Percentiles rank a stretch among this genome's conserved stretches.
Evolutionary conservation across 257 asterid species (phyloP).

Genomic region (Echium plantagineum): DNA sequence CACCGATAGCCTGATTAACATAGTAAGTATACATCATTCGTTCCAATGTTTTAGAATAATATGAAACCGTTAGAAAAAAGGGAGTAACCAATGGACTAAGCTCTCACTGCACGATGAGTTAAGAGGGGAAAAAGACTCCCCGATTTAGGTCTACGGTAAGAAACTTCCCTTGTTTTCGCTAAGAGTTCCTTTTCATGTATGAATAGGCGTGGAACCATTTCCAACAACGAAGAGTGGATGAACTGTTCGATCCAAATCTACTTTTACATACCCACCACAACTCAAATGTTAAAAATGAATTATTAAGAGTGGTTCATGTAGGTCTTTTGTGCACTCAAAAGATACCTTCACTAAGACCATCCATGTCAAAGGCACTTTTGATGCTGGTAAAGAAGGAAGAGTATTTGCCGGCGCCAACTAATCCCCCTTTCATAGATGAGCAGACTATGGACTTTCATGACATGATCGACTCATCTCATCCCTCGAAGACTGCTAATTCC

Average conservation of each 20-base stretch:
- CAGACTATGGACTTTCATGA: conserved; percentile 3
- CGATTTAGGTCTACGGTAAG: too few relatives aligned
- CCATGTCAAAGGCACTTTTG: conserved; percentile 12
- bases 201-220: conserved; percentile 34
- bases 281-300: conserved; percentile 15
- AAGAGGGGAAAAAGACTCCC: too few relatives aligned
- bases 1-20: conserved; percentile 19
- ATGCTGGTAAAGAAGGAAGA: conserved; percentile 13
- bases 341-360: conserved; percentile 9
- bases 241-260: conserved; percentile 31
- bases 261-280: conserved; percentile 21
- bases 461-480: not conserved
- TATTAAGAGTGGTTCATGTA: conserved; percentile 14
- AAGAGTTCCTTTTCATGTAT: not conserved
- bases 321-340: conserved; percentile 17
- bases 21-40: conserved; percentile 12
- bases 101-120: too few relatives aligned
- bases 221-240: conserved; percentile 17
- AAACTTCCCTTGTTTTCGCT: too few relatives aligned
- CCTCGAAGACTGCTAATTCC: not conserved
- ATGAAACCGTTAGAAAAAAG: too few relatives aligned
- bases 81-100: too few relatives aligned
- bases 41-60: not conserved
- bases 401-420: conserved; percentile 8
- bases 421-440: conserved; percentile 12